Evolutionary conservation across 352 stramenopile species (phyloP), one percentile per base, ranked within the genome.

Genomic region (Labyrinthula sp.): DNA sequence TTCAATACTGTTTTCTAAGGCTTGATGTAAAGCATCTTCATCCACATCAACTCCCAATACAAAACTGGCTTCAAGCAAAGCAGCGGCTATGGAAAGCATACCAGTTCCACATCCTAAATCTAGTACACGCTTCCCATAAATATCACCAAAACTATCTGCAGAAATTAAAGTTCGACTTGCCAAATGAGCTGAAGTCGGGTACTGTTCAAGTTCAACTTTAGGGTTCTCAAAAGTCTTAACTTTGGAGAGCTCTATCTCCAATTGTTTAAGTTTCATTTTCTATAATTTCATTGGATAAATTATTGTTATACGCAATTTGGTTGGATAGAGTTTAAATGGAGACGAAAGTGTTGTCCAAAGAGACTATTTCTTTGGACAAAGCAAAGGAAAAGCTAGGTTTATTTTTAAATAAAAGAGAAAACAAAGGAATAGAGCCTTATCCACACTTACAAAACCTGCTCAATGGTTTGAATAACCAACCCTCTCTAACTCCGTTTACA

Each of bases 171-270:
- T 49, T 23, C 56, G 22, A 21, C 54, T 35, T 2, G 56, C 56
- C 15, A 62, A 22, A 38, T 62, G 55, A 23, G 56, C 34, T 22
- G 54, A 54, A n/a, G 56, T 62, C 5, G 47, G 56, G 28, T 63
- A 63, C 41, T 62, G 56, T 39, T 62, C 56, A 2, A 62, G 54
- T n/a, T 62, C 48, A 21, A 25, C 34, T 10, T 63, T 64, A 7
- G 56, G 56, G 33, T 56, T 22, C 3, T 22, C 20, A 50, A 57
- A 57, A 23, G 29, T 14, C 31, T 60, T 24, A 14, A 62, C 48
- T 5, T 18, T 15, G 34, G 31, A 45, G 22, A 52, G 24, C 37
- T n/a, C 15, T 23, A 23, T 52, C 34, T 52, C 43, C 8, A 52
- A 28, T 22, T 52, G 43, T 35, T 52, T 52, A 28, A 52, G 43